These are phyloP conservation scores for grape (Vitis vinifera) DNA, from an alignment of 164 flowering plant species.

Conservation along the genomic window ASM3070453v1 NC_081812.1:19411001-19411500, in stretches of 20 bases:
- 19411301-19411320: too few species aligned
- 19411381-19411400: too few species aligned
- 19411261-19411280: too few species aligned
- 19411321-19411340: background rate
- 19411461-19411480: slow-evolving; percentile 53
- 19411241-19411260: too few species aligned
- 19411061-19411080: slow-evolving; percentile 5
- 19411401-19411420: too few species aligned
- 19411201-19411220: too few species aligned
- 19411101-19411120: slow-evolving; percentile 22
- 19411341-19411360: background rate
- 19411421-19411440: too few species aligned
- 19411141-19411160: background rate
- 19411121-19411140: slow-evolving; percentile 9
- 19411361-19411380: background rate
- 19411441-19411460: too few species aligned
- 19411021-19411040: background rate
- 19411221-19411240: too few species aligned
- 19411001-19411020: too few species aligned
- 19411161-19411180: slow-evolving; percentile 29
- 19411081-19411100: slow-evolving; percentile 18
- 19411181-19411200: slow-evolving; percentile 5
- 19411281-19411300: too few species aligned
- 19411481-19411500: slow-evolving; percentile 76
- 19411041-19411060: background rate